Conservation (phyloP, 495 filamentous ascomycete genomes). For the Ramalina peruviana region DNA sequence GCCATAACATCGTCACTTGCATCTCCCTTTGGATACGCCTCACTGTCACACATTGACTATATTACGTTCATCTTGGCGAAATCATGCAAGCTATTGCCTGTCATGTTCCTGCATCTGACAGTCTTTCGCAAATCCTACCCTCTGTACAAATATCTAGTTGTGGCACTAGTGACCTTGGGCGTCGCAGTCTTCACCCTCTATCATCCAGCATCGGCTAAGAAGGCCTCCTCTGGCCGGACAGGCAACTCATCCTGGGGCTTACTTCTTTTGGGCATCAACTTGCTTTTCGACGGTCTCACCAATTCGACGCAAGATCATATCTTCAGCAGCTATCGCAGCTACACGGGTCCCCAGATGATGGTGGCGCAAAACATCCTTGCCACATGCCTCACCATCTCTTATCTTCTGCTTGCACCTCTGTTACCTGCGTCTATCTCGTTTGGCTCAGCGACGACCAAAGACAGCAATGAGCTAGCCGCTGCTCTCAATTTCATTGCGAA, state of each 20-base stretch:
- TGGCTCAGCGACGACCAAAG: conserved; percentile 42
- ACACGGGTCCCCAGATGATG: conserved; percentile 97
- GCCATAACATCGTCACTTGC: conserved; percentile 78
- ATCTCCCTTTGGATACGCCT: conserved; percentile 88
- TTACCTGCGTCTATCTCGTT: conserved; percentile 48
- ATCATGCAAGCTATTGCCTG: conserved; percentile 90
- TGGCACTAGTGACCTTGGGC: conserved; percentile 74
- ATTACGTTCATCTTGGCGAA: conserved; percentile 98
- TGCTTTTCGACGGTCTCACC: conserved; percentile 89
- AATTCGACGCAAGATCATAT: conserved; percentile 96
- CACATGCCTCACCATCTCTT: conserved; percentile 56
- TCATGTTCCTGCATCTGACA: conserved; percentile 92
- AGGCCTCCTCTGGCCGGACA: conserved; percentile 30
- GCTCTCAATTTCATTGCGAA: conserved; percentile 68
- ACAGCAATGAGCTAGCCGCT: conserved; percentile 53
- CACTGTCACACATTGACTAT: conserved; percentile 91
- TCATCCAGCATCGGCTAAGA: conserved; percentile 59
- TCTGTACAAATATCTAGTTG: conserved; percentile 91
- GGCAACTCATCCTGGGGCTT: conserved; percentile 56
- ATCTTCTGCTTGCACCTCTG: conserved; percentile 67
- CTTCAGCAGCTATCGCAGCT: conserved; percentile 61
- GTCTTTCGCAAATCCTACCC: conserved; percentile 84
- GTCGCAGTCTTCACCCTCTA: conserved; percentile 91
- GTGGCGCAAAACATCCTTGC: conserved; percentile 86
- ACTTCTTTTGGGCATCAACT: conserved; percentile 73